Evolutionary conservation across 495 filamentous ascomycete species (phyloP).

Genomic region (Hyaloscypha variabilis): DNA sequence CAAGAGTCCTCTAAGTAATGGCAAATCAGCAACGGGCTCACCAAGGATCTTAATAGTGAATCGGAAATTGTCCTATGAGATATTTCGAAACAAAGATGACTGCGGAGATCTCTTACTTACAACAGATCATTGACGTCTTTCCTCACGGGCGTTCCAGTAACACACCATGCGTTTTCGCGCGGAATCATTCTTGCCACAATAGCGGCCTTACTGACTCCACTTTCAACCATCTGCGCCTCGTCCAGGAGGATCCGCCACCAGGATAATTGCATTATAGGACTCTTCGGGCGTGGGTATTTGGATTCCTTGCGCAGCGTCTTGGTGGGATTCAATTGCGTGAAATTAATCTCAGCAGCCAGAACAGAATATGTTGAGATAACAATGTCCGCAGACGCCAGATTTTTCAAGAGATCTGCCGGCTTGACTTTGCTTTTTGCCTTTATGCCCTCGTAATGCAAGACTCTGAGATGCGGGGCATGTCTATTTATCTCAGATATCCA

Average conservation of each 20-base stretch:
- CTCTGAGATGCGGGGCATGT: conserved; percentile 47
- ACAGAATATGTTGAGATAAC: conserved; percentile 87
- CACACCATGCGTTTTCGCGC: conserved; percentile 83
- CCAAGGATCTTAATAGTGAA: too few species aligned
- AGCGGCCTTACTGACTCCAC: conserved; percentile 81
- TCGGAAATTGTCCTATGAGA: too few species aligned
- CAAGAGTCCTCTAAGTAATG: conserved; percentile 53
- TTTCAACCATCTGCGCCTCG: conserved; percentile 95
- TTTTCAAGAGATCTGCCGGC: conserved; percentile 47
- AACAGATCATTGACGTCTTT: conserved; percentile 72
- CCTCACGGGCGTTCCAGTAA: conserved; percentile 89
- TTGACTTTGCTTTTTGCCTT: conserved; percentile 34
- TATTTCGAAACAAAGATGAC: not conserved
- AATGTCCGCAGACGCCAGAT: conserved; percentile 66
- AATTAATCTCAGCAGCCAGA: conserved; percentile 77
- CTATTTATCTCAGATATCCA: conserved; percentile 79
- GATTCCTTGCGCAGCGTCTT: conserved; percentile 68
- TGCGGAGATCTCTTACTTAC: not conserved
- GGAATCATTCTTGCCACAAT: conserved; percentile 79
- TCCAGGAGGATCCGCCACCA: conserved; percentile 94
- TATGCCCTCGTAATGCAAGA: conserved; percentile 44
- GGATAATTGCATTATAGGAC: conserved; percentile 73
- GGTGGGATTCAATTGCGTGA: conserved; percentile 62
- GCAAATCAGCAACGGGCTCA: not conserved
- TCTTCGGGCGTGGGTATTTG: conserved; percentile 66